Conservation (phyloP, 208 protist genomes). For the Trypanosoma scelopori region DNA sequence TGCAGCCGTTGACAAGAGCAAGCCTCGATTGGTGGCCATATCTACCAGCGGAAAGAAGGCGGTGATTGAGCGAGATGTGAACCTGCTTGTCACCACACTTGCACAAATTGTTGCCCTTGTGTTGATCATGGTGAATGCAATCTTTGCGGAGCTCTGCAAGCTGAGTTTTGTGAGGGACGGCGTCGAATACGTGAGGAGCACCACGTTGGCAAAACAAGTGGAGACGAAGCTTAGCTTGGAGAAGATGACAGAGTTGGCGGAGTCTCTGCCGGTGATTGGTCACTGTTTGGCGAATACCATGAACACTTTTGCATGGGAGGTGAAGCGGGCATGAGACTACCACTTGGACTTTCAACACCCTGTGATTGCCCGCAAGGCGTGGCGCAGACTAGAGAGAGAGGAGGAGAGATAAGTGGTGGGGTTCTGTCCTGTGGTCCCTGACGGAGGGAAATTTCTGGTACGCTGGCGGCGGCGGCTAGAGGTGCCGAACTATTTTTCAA, state of each 20-base stretch:
- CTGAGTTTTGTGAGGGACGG: conserved; percentile 13
- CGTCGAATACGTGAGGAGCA: conserved; percentile 7
- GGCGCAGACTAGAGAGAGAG: too few relatives aligned
- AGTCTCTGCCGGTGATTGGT: conserved; percentile 40
- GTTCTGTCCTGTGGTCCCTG: too few relatives aligned
- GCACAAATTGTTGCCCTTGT: conserved; percentile 38
- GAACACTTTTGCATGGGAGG: conserved; percentile 25
- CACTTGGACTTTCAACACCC: too few relatives aligned
- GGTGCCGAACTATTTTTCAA: too few relatives aligned
- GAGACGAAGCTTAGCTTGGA: not conserved
- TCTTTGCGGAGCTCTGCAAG: conserved; percentile 23
- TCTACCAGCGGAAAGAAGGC: not conserved
- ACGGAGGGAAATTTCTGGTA: too few relatives aligned
- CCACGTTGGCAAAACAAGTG: not conserved
- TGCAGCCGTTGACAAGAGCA: not conserved
- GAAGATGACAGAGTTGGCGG: not conserved
- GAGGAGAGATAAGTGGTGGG: too few relatives aligned
- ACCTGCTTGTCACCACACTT: conserved; percentile 29
- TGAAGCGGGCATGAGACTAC: conserved; percentile 18
- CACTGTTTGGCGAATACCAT: conserved; percentile 27
- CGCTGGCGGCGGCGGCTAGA: too few relatives aligned
- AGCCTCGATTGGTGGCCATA: conserved; percentile 5
- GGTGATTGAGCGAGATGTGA: not conserved
- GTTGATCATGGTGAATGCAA: conserved; percentile 29
- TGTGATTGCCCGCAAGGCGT: too few relatives aligned